phyloP scores from a whole-genome alignment of 1,139 yeast species.

The Yamadazyma jaroonii region DNA sequence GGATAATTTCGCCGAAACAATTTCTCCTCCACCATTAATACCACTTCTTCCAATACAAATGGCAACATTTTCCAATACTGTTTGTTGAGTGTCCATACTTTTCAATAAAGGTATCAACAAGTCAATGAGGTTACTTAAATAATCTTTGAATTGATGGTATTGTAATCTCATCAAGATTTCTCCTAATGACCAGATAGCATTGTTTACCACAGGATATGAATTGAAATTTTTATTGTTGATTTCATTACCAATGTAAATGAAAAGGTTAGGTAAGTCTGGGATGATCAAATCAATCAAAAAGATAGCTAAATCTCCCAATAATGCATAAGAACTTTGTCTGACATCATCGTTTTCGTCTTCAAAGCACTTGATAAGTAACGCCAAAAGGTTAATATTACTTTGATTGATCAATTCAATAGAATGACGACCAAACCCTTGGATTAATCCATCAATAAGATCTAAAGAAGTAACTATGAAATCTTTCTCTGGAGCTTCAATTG shows the following conservation, averaged over 20 bases:
- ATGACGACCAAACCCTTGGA: conserved; percentile 78
- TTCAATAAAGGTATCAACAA: conserved; percentile 65
- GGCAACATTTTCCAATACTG: conserved; percentile 87
- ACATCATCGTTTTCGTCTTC: conserved; percentile 82
- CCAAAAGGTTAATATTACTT: conserved; percentile 49
- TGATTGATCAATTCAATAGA: conserved; percentile 55
- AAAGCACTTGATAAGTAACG: conserved; percentile 65
- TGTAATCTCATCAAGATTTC: conserved; percentile 69
- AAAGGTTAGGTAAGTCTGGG: conserved; percentile 56
- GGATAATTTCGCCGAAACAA: conserved; percentile 52
- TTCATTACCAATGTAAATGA: conserved; percentile 68
- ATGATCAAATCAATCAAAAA: conserved; percentile 50
- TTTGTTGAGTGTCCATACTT: conserved; percentile 52
- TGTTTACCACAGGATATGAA: conserved; percentile 69
- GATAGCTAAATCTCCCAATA: conserved; percentile 84
- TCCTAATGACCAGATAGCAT: conserved; percentile 93
- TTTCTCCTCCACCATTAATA: conserved; percentile 54
- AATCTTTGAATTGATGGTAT: conserved; percentile 53
- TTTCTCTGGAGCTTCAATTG: conserved; percentile 77
- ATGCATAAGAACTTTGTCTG: conserved; percentile 87
- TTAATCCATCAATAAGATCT: conserved; percentile 86
- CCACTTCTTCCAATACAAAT: conserved; percentile 92
- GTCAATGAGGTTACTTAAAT: conserved; percentile 53
- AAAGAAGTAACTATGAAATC: conserved; percentile 87
- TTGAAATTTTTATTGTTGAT: conserved; percentile 48